These are phyloP conservation scores for Phytophthora macrochlamydospora DNA, from an alignment of 352 stramenopile genomes.

Conservation along the genomic window DNA sequence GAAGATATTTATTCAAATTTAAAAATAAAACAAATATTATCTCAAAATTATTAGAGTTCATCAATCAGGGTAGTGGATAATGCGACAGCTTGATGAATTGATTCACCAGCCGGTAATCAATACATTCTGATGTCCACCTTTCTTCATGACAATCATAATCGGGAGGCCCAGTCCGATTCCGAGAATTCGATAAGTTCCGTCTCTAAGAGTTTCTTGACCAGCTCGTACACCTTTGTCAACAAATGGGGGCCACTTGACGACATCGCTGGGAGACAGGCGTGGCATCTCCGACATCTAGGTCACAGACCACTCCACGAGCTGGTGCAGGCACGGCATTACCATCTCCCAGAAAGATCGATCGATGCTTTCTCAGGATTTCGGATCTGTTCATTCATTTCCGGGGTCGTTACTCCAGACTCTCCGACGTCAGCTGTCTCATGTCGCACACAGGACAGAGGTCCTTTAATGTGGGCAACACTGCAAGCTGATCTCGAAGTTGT, in stretches of 20 bases:
- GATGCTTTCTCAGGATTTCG: neutral
- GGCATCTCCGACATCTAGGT: conserved; percentile 3
- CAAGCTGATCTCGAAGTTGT: conserved; percentile 4
- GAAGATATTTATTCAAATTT: neutral
- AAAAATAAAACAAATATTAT: neutral
- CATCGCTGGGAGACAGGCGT: neutral
- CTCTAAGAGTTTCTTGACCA: conserved; percentile 4
- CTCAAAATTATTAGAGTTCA: no score
- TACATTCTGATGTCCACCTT: conserved; percentile 3
- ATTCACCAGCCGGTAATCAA: neutral
- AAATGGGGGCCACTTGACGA: neutral
- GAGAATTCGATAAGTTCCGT: conserved; percentile 2
- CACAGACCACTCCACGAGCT: conserved; percentile 5
- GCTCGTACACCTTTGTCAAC: neutral
- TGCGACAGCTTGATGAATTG: neutral
- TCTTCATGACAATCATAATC: conserved; percentile 8
- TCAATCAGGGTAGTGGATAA: conserved; percentile 1
- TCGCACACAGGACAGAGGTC: conserved; percentile 2
- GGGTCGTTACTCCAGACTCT: neutral
- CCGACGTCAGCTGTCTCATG: neutral
- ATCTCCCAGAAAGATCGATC: neutral
- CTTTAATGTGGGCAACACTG: neutral
- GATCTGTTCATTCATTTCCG: neutral
- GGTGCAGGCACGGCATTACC: neutral
- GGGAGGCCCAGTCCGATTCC: neutral